Evolutionary conservation across 1,139 yeast species (phyloP), one percentile per base, ranked within the genome.

Genomic region (Lizanozyma gosingica): DNA sequence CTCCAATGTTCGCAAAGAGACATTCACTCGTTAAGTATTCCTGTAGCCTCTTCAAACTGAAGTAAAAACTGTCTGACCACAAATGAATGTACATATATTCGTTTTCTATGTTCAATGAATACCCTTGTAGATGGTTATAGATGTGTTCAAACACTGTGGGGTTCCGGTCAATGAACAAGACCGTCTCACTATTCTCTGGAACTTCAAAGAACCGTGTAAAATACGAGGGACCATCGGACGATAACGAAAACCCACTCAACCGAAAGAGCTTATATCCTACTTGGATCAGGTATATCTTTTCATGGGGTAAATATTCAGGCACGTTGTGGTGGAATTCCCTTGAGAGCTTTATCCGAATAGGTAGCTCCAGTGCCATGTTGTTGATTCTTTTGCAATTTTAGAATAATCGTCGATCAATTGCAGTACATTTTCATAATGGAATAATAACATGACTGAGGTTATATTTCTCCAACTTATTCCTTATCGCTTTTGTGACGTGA

Each of bases 221-320:
- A 52, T 76, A 77, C 2, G 83, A 77, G 2, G 84, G 83, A 2
- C 76, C 80, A 60, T 87, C 97, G 1, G 86, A 84, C 17, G 90
- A 83, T 35, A 88, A 59, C 3, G 95, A 86, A 1, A 92, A 88
- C 1, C 96, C 97, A 54, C 92, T 81, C 29, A 78, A 47, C 33
- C 68, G 63, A 55, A 77, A 83, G 33, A 73, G 48, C 46, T 71
- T 70, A 41, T 71, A 73, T 0, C 95, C 95, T 3, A 87, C 81
- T 56, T 83, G 88, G 18, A 88, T 73, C 14, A 80, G 71, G 57
- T 73, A 87, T 52, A 85, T 78, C 48, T 71, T 76, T 38, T 80
- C 83, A 44, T 67, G 73, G n/a, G 29, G 29, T 22, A 22, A 22
- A 11, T 22, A 22, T 22, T 22, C 29, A 22, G 29, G 29, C 11